A percentile compares a stretch with the other conserved stretches of the same genome.
These are phyloP conservation scores for Xylaria arbuscula DNA, from an alignment of 2,329 filamentous ascomycete species.

Conservation along the genomic window DNA sequence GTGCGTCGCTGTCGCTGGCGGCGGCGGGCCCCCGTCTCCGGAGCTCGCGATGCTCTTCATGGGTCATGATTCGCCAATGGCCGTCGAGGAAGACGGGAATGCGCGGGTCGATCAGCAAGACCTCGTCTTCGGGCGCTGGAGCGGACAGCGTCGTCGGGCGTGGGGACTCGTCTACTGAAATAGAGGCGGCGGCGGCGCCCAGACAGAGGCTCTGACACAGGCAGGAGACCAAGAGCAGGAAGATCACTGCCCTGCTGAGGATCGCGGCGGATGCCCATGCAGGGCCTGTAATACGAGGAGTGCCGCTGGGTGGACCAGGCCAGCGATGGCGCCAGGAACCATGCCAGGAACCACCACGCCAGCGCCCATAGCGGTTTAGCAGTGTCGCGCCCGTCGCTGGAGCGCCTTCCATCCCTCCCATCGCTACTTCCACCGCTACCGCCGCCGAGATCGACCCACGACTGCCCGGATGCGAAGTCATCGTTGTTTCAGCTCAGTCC, in stretches of 20 bases:
- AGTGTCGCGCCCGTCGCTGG: slow-evolving; percentile 8
- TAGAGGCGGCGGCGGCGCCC: slow-evolving; percentile 41
- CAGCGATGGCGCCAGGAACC: neutral
- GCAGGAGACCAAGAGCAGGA: slow-evolving; percentile 48
- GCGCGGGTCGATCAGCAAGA: slow-evolving; percentile 53
- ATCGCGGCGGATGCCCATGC: slow-evolving; percentile 20
- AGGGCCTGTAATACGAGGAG: slow-evolving; percentile 28
- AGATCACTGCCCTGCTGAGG: slow-evolving; percentile 48
- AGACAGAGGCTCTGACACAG: slow-evolving; percentile 34
- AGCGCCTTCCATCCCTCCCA: neutral
- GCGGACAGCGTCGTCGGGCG: slow-evolving; percentile 40
- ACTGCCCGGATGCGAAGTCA: slow-evolving; percentile 27
- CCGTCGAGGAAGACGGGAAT: slow-evolving; percentile 51
- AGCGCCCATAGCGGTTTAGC: slow-evolving; percentile 21
- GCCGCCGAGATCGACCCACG: slow-evolving; percentile 11
- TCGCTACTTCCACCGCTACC: neutral
- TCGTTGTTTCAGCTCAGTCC: slow-evolving; percentile 27
- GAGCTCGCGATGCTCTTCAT: slow-evolving; percentile 51
- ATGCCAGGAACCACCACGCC: neutral
- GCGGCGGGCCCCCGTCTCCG: slow-evolving; percentile 38
- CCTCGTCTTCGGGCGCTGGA: slow-evolving; percentile 32
- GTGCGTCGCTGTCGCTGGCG: slow-evolving; percentile 21
- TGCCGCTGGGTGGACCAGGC: slow-evolving; percentile 24
- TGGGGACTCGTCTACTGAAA: slow-evolving; percentile 43
- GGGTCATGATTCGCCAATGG: slow-evolving; percentile 53